Evolutionary conservation across 768 basidiomycete species (phyloP).

Genomic region (Xerocomus brunneocitrinus): DNA sequence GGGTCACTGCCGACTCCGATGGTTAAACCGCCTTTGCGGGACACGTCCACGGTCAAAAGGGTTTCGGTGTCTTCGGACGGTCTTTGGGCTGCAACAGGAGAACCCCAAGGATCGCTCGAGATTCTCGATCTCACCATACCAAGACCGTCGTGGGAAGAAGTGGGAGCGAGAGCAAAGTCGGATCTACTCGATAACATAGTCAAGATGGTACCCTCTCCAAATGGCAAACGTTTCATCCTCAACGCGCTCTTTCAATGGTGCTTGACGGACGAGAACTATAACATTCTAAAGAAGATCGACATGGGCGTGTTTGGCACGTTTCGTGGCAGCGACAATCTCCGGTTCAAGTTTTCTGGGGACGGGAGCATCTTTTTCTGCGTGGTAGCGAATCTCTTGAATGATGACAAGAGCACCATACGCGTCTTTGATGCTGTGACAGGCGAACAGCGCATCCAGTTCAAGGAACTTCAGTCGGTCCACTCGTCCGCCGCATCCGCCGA

Average conservation of each 20-base stretch:
- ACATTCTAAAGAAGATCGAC: conserved; percentile 7
- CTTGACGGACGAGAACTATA: not conserved
- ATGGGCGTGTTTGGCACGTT: not conserved
- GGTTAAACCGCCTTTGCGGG: not conserved
- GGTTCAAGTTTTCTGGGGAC: conserved; percentile 7
- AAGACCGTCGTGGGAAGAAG: conserved; percentile 6
- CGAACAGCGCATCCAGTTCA: not conserved
- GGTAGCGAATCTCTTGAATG: not conserved
- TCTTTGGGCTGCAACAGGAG: conserved; percentile 1
- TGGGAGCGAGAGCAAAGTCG: not conserved
- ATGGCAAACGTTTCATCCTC: conserved; percentile 8
- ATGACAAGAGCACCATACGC: not conserved
- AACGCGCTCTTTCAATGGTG: not conserved
- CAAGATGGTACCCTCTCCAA: conserved; percentile 3
- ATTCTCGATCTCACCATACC: not conserved
- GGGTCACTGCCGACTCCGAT: not conserved
- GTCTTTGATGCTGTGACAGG: conserved; percentile 6
- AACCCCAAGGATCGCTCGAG: not conserved
- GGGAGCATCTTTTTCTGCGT: conserved; percentile 6
- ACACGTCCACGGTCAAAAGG: not conserved
- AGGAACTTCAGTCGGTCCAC: conserved; percentile 5
- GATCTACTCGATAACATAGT: not conserved
- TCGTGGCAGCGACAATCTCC: not conserved
- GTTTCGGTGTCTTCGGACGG: conserved; percentile 23
- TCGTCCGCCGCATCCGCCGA: not conserved